phyloP scores from a whole-genome alignment of 495 filamentous ascomycete genomes.

The Astrothelium subdiscretum region DNA sequence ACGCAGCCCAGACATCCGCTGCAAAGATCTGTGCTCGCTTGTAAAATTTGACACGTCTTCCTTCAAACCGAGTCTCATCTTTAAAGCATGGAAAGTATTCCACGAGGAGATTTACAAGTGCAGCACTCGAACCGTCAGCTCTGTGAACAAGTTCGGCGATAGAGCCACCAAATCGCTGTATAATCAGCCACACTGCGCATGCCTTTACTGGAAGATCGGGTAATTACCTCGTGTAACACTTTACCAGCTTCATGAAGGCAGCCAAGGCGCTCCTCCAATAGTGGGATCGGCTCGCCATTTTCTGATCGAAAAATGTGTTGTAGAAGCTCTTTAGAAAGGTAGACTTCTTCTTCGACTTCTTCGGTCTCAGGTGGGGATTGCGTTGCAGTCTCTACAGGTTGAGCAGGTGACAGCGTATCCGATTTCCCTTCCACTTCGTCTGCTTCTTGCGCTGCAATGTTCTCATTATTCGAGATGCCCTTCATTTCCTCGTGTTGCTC shows the following conservation, averaged over 20 bases:
- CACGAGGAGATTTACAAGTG: conserved; percentile 70
- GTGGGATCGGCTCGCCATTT: conserved; percentile 75
- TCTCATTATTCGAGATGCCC: neutral
- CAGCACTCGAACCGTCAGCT: conserved; percentile 68
- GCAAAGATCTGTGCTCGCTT: conserved; percentile 94
- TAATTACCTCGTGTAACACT: conserved; percentile 68
- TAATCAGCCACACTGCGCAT: neutral
- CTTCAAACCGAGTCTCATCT: conserved; percentile 64
- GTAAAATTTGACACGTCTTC: conserved; percentile 64
- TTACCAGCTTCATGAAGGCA: conserved; percentile 79
- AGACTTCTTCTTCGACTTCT: neutral
- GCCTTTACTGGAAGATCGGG: neutral
- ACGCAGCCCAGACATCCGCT: conserved; percentile 91
- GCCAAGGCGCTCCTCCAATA: conserved; percentile 63
- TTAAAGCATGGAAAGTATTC: conserved; percentile 75
- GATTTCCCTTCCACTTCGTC: neutral
- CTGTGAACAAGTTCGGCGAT: conserved; percentile 49
- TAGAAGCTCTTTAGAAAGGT: conserved; percentile 55
- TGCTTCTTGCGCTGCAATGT: neutral
- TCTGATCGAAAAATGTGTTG: conserved; percentile 73
- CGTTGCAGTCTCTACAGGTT: neutral
- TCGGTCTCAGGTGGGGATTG: neutral
- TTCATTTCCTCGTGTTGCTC: neutral
- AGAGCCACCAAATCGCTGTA: conserved; percentile 10
- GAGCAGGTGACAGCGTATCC: neutral